These are phyloP conservation scores for Leishmania gerbilli DNA, from an alignment of 208 protist genomes.

Conservation along the genomic window DNA sequence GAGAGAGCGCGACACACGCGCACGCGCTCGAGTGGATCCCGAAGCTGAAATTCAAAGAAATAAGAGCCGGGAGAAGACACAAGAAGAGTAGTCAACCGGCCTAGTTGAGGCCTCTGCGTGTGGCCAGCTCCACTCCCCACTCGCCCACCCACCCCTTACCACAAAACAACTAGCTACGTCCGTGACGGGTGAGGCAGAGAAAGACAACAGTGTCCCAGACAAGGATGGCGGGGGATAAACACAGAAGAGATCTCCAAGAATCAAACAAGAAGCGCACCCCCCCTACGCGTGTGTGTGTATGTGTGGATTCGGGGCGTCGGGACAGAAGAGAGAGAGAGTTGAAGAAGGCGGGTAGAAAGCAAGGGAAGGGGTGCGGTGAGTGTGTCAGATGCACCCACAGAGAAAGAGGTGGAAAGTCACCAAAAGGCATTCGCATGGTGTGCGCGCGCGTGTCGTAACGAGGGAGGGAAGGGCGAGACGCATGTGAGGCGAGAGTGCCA, in stretches of 20 bases:
- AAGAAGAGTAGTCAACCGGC: not conserved
- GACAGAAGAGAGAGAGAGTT: not conserved
- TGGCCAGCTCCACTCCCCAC: not conserved
- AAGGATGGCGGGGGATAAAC: not conserved
- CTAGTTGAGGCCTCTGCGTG: not conserved
- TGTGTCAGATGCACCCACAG: not conserved
- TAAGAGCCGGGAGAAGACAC: not conserved
- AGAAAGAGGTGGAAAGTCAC: not conserved
- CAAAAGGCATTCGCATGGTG: not conserved
- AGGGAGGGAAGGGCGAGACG: not conserved
- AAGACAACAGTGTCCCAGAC: not conserved
- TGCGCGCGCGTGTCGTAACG: not conserved
- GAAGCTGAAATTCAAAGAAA: not conserved
- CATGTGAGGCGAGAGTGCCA: not conserved
- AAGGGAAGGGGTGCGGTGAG: not conserved
- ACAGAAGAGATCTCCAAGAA: not conserved
- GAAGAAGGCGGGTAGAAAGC: not conserved
- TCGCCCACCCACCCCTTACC: not conserved
- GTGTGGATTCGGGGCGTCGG: not conserved
- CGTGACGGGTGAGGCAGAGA: not conserved
- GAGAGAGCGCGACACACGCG: not conserved
- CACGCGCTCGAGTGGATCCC: not conserved
- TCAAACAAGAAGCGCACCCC: not conserved
- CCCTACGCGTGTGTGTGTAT: not conserved
- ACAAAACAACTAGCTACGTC: not conserved